Evolutionary conservation across 2,329 filamentous ascomycete genomes (phyloP), one percentile per base, ranked within the genome.

Genomic region (Chrysoporthe austroafricana): DNA sequence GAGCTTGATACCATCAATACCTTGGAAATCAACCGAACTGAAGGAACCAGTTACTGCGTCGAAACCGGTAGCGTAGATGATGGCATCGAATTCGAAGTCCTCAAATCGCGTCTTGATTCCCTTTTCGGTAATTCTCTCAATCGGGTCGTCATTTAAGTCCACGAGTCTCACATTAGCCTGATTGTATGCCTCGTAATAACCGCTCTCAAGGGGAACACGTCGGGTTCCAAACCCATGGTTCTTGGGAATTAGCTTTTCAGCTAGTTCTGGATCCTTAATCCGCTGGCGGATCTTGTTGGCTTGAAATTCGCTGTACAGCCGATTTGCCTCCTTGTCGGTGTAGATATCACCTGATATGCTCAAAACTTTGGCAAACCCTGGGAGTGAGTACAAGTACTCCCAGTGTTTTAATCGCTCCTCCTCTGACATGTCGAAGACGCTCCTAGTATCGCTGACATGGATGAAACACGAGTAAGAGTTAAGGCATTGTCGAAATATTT

Each of bases 391-490:
- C 32, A 80, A 70, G 8, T 76, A 66, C 66, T 82, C 76, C 63
- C 77, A 79, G 58, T 78, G 74, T 18, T 75, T 75, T 65, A 79
- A 74, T 6, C 80, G 77, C 43, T 83, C 77, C 39, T 81, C 78
- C 0, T 73, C 71, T 1, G 73, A 74, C 54, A 80, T 79, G 46
- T 81, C 79, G 46, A 80, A 81, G 0, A 82, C 83, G 21, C 82
- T 79, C 52, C 78, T 79, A 5, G 32, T 14, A 32, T 61, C 56
- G 26, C 56, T 44, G 11, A 43, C 48, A 64, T 84, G 74, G 21
- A 77, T 73, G 54, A 79, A 82, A 64, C 83, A 80, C 70, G 83
- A 86, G 11, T 77, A 73, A 73, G 87, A 86, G 11, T 84, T 83
- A 0, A 78, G 74, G 3, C 83, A 79, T 18, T 77, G 69, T 21